Evolutionary conservation across 2,329 filamentous ascomycete genomes (phyloP), one percentile per base, ranked within the genome.

Genomic region (Thelonectria blattea): DNA sequence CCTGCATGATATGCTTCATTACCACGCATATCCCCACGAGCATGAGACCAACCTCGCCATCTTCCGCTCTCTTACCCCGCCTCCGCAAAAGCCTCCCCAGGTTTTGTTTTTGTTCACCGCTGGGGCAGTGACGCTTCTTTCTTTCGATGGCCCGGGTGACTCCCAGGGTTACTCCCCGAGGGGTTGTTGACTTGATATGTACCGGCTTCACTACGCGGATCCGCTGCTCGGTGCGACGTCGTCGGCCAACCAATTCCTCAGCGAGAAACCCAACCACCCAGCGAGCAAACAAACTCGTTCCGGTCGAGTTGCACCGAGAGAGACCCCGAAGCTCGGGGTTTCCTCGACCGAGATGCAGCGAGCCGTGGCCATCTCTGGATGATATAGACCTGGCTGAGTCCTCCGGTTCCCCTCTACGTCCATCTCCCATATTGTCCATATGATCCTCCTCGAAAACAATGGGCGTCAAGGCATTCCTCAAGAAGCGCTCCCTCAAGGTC

Each of bases 381-480:
- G 32, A 59, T 61, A 64, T 62, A 68, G 37, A 43, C 17, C 30
- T 3, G n/a, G n/a, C n/a, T n/a, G n/a, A n/a, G 2, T 30, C 5
- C 6, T 24, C 48, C 15, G 17, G 32, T 22, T 11, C 9, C 22
- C 52, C 47, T 34, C 11, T 43, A 22, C 27, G 15, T 20, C 15
- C 11, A 24, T 37, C 30, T 10, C 12, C 27, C 15, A 39, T 15
- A 3, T 42, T 22, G 18, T 17, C 18, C 37, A n/a, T 37, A 5
- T 14, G 30, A 32, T 30, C 34, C 14, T 6, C 11, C n/a, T 12
- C 10, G 34, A 50, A 11, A 37, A n/a, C 18, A 56, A 83, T 84
- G 82, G 75, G 75, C 17, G 68, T 78, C 67, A 79, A 77, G 43
- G 73, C 75, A 20, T 83, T 82, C 67, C 64, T 81, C 70, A 77